Base-by-base conservation (phyloP, 2,329 filamentous ascomycete species). In the Niveomyces coronatus region DNA sequence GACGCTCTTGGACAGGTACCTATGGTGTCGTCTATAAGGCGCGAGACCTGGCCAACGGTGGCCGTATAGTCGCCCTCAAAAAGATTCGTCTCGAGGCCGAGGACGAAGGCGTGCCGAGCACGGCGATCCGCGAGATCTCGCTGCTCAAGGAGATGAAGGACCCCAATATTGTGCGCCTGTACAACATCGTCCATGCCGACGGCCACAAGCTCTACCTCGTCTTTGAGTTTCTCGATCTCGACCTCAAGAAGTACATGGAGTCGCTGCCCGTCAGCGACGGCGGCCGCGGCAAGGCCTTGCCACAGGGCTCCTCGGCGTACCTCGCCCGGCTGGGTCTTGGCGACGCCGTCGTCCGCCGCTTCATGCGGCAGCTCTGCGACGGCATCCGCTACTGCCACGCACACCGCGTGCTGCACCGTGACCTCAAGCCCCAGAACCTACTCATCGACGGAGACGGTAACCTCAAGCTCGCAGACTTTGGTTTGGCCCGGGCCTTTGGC, bases 11-110 rank as follows among this genome's bases (percentile, higher is more conserved):
- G 11, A 17, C 37, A 94, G 87, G 87, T 53, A 94, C 87, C 13
- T 94, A 94, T 58, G 87, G 87, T 61, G 87, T 94, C 45, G 87
- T 94, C 46, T 94, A 94, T 76, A 94, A 94, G 64, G 87, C 87
- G 43, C 79, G 82, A 49, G 87, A 94, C 60, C 80, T 94, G 44
- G 76, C 76, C 48, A 81, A 88, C 54, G 72, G 74, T 48, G 84
- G 85, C 54, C 82, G 85, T 52, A 91, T 94, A 51, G 87, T 94
- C 46, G 87, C 87, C 16, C 69, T 94, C 50, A 94, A 94, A 72
- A 94, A 94, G 69, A 94, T 94, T 53, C 83, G 87, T 46, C 82
- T 94, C 52, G 88, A 94, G 57, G 86, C 87, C 45, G 88, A 94
- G 67, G 87, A 94, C 65, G 88, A 94, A 59, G 87, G 87, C 49